Evolutionary conservation across 805 yeast genomes (phyloP).

Genomic region (Ascoidea rubescens): DNA sequence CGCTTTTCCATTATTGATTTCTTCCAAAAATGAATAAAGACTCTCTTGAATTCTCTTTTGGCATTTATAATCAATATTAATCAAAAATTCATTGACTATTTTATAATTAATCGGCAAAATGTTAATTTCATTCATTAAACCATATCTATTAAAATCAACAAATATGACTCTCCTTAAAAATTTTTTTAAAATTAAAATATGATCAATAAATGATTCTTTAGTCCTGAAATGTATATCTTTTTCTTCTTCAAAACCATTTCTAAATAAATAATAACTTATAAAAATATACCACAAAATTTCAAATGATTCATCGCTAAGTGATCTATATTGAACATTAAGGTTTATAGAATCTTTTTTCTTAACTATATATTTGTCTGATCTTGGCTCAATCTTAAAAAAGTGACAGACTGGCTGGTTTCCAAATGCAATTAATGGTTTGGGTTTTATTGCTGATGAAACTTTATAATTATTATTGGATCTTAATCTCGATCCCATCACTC

Average conservation of each 20-base stretch:
- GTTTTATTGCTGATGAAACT: slow-evolving; percentile 19
- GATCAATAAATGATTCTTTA: slow-evolving; percentile 10
- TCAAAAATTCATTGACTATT: neutral
- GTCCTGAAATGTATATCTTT: slow-evolving; percentile 2
- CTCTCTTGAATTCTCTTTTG: neutral
- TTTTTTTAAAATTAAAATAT: slow-evolving; percentile 16
- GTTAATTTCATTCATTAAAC: slow-evolving; percentile 13
- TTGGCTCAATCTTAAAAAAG: slow-evolving; percentile 36
- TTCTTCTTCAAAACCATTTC: slow-evolving; percentile 3
- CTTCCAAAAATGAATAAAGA: neutral
- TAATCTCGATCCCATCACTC: slow-evolving; percentile 32
- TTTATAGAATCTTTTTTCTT: slow-evolving; percentile 23
- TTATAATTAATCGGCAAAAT: slow-evolving; percentile 4
- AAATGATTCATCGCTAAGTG: slow-evolving; percentile 30
- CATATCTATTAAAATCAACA: slow-evolving; percentile 21
- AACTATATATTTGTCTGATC: slow-evolving; percentile 12
- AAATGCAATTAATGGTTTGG: slow-evolving; percentile 32
- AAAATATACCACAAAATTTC: slow-evolving; percentile 14
- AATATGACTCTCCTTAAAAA: slow-evolving; percentile 12
- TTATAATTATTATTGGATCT: slow-evolving; percentile 19
- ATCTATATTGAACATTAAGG: slow-evolving; percentile 30
- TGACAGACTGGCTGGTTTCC: slow-evolving; percentile 59
- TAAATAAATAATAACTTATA: slow-evolving; percentile 7
- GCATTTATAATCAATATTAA: neutral
- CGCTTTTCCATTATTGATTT: slow-evolving; percentile 5